Conservation (phyloP, 2,329 filamentous ascomycete species). For the Ceratocystis cacaofunesta region DNA sequence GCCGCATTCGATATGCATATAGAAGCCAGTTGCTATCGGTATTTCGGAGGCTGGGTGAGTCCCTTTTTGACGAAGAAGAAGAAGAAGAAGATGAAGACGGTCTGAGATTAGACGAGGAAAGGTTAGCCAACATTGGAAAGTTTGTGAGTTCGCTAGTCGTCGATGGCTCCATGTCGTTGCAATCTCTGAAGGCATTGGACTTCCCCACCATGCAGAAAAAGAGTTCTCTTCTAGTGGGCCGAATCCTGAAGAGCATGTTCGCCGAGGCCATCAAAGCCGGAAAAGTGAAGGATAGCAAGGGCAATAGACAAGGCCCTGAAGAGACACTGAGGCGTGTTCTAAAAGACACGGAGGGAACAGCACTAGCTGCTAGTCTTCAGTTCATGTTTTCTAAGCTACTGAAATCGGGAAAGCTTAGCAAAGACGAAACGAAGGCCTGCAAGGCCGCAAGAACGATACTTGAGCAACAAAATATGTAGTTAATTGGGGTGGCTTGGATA, state of each 20-base stretch:
- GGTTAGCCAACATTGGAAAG: conserved; percentile 38
- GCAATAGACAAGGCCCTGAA: conserved; percentile 24
- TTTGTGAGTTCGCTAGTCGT: conserved; percentile 39
- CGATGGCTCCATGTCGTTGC: conserved; percentile 32
- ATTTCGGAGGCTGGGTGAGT: conserved; percentile 75
- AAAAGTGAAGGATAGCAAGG: conserved; percentile 28
- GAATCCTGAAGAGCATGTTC: conserved; percentile 63
- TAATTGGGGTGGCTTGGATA: neutral
- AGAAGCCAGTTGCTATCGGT: conserved; percentile 77
- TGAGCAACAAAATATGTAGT: conserved; percentile 19
- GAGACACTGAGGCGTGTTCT: conserved; percentile 51
- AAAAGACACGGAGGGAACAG: conserved; percentile 45
- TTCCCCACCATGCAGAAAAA: conserved; percentile 63
- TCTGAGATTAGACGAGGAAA: conserved; percentile 33
- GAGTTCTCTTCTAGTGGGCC: conserved; percentile 63
- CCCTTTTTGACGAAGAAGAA: conserved; percentile 51
- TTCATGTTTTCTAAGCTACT: conserved; percentile 67
- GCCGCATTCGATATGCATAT: conserved; percentile 66
- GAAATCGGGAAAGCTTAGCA: conserved; percentile 35
- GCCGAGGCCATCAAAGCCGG: conserved; percentile 40
- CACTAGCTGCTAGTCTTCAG: conserved; percentile 58
- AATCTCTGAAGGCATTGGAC: conserved; percentile 54
- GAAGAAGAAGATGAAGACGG: conserved; percentile 36
- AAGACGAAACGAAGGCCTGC: conserved; percentile 34
- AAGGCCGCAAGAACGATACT: conserved; percentile 29